These are phyloP conservation scores for Schizochytrium sp. DNA, from an alignment of 108 stramenopile genomes.

Conservation along the genomic window DNA sequence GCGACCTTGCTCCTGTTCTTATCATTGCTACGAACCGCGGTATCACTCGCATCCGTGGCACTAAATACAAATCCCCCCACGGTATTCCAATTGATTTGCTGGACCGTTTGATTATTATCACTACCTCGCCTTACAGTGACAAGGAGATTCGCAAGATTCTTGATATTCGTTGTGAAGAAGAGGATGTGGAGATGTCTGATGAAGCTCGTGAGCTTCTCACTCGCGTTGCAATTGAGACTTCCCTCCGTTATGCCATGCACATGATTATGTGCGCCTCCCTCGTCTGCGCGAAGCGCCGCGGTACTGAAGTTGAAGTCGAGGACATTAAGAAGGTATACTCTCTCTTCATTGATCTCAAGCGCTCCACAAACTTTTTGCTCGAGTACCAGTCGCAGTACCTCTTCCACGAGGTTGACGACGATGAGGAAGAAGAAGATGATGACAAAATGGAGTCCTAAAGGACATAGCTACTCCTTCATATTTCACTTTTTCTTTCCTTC, in stretches of 20 bases:
- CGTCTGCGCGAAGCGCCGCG: conserved; percentile 88
- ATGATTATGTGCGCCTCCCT: conserved; percentile 95
- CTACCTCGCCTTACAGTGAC: conserved; percentile 88
- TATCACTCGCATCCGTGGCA: conserved; percentile 90
- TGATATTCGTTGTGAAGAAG: conserved; percentile 89
- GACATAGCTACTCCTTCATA: neutral
- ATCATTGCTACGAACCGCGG: conserved; percentile 94
- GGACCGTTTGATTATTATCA: conserved; percentile 96
- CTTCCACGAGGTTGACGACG: conserved; percentile 86
- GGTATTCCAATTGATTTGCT: conserved; percentile 96
- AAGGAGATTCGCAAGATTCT: conserved; percentile 89
- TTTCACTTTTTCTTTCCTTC: neutral
- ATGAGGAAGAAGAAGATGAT: conserved; percentile 77
- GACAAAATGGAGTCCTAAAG: conserved; percentile 55
- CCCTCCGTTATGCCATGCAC: conserved; percentile 97
- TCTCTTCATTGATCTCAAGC: conserved; percentile 96
- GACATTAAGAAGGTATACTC: conserved; percentile 90
- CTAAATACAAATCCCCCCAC: conserved; percentile 93
- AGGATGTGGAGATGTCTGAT: conserved; percentile 96
- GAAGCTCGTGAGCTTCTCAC: conserved; percentile 95
- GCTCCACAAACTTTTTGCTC: conserved; percentile 97
- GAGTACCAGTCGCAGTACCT: conserved; percentile 96
- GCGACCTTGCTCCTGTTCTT: conserved; percentile 88
- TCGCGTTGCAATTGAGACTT: conserved; percentile 93
- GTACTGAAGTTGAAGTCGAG: conserved; percentile 84